Conservation (phyloP, 441 rosid genomes). For the Croton laevigatus region DNA sequence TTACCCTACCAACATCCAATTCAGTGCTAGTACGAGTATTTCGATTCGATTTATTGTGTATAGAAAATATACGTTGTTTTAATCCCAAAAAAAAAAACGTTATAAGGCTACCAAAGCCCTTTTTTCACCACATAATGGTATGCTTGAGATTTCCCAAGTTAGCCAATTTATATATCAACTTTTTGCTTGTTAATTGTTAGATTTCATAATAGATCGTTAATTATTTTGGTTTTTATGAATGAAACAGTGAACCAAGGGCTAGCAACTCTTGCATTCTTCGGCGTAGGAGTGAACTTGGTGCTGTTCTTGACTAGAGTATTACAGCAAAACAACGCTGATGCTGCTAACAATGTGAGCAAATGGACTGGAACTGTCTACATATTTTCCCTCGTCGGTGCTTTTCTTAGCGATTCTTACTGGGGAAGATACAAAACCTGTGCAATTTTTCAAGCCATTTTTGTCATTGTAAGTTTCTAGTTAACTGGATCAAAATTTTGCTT, state of each 20-base stretch:
- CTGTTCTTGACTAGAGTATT: slow-evolving; percentile 94
- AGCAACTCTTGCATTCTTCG: slow-evolving; percentile 98
- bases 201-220: background rate
- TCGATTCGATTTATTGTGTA: no score
- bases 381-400: slow-evolving; percentile 95
- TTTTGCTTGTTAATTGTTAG: no score
- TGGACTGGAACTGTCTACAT: slow-evolving; percentile 99
- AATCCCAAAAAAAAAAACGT: no score
- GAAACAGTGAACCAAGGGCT: slow-evolving; percentile 87
- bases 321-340: slow-evolving; percentile 88
- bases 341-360: slow-evolving; percentile 97
- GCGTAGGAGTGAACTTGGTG: slow-evolving; percentile 96
- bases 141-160: no score
- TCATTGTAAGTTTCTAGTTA: slow-evolving; percentile 58
- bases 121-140: no score
- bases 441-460: slow-evolving; percentile 90
- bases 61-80: no score
- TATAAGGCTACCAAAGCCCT: no score
- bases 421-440: slow-evolving; percentile 98
- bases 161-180: no score
- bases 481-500: background rate
- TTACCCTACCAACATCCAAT: no score
- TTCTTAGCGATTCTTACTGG: slow-evolving; percentile 97
- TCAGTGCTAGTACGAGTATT: no score
- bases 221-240: background rate